Percentiles rank a stretch among this genome's conserved stretches.
Conservation (phyloP, 768 basidiomycete genomes). For the Porphyrellus cyaneotinctus region DNA sequence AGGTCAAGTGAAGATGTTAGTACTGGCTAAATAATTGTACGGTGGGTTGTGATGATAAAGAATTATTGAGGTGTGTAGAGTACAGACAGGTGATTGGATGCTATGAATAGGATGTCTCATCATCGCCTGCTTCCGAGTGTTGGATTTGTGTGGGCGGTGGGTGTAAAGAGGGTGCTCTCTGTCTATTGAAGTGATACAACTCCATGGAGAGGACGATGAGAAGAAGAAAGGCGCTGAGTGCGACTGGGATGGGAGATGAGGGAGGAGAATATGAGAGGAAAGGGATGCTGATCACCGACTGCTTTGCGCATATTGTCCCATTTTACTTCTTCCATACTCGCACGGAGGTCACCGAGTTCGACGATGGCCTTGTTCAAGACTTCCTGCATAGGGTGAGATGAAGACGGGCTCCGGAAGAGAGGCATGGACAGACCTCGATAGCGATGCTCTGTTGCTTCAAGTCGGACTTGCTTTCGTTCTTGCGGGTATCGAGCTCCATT, state of each 20-base stretch:
- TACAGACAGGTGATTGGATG: conserved; percentile 8
- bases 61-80: conserved; percentile 16
- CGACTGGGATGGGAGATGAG: conserved; percentile 39
- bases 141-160: neutral
- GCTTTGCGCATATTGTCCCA: conserved; percentile 88
- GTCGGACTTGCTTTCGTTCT: conserved; percentile 84
- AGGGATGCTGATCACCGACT: conserved; percentile 50
- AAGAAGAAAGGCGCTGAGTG: conserved; percentile 62
- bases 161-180: conserved; percentile 21
- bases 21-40: neutral
- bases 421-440: conserved; percentile 59
- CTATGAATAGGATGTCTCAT: conserved; percentile 15
- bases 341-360: conserved; percentile 70
- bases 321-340: conserved; percentile 78
- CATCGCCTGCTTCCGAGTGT: conserved; percentile 4
- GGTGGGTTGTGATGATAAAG: neutral
- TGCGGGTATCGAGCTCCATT: conserved; percentile 93
- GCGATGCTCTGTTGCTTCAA: conserved; percentile 78
- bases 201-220: conserved; percentile 71
- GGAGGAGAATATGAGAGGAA: neutral
- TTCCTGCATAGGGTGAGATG: conserved; percentile 42
- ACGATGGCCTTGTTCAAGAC: conserved; percentile 73
- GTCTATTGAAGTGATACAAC: conserved; percentile 43
- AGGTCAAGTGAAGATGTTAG: conserved; percentile 41
- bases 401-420: neutral